Conservation (phyloP, 1,284 basidiomycete species). For the Irpex sp. region DNA sequence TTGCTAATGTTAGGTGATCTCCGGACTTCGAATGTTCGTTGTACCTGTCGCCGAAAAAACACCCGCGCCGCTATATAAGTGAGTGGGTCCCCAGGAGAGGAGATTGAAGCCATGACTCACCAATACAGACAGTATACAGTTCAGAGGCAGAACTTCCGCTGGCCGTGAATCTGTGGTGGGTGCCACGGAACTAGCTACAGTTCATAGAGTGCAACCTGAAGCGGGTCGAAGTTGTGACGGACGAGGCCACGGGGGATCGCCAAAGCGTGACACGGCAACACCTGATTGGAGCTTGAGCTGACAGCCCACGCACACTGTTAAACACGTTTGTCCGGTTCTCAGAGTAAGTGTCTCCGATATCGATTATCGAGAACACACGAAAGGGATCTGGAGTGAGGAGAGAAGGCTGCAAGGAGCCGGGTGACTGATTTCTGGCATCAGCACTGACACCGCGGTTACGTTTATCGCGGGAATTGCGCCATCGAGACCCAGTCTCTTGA, state of each 20-base stretch:
- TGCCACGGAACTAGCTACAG: background rate
- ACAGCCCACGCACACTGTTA: background rate
- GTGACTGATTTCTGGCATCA: background rate
- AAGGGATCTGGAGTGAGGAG: background rate
- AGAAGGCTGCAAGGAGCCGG: background rate
- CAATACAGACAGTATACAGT: too few relatives aligned
- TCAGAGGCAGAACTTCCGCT: background rate
- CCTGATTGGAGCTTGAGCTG: background rate
- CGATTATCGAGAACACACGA: background rate
- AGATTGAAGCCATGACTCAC: too few relatives aligned
- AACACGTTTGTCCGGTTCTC: background rate
- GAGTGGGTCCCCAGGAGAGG: background rate
- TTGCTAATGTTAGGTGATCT: background rate
- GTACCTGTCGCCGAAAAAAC: background rate
- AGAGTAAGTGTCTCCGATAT: background rate
- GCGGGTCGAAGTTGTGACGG: background rate
- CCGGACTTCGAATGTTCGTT: background rate
- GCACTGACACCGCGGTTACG: background rate
- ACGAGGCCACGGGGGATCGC: background rate
- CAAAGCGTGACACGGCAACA: background rate
- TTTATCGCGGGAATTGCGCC: background rate
- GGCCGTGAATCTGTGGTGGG: background rate
- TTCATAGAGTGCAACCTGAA: background rate
- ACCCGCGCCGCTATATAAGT: background rate
- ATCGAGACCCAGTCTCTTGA: background rate